Evolutionary conservation across 106 monocot genomes (phyloP), one percentile per base, ranked within the genome.

Genomic region (Dactylorhiza incarnata): DNA sequence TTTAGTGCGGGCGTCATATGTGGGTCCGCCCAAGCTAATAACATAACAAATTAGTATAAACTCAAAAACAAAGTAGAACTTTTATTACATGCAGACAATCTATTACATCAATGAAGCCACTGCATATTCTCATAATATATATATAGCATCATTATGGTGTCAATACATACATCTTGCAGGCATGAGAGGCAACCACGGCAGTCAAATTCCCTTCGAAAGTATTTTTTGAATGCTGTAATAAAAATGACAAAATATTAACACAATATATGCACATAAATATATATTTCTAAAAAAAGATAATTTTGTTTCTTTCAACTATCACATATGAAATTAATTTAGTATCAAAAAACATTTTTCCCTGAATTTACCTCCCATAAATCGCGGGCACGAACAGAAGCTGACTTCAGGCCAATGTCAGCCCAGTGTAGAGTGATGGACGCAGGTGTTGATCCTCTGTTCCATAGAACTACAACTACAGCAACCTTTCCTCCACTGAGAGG

Each of bases 291-390:
- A 52, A 10, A 52, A 11, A 52, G 15, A 14, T 0, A 10, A 37
- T 3, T 37, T 37, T 37, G 37, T 37, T 37, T 37, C 37, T 37
- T 37, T 52, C 10, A 52, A 52, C 51, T 11, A 52, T 13, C 15
- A 52, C 4, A 10, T 14, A 17, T 16, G 16, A 4, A 55, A 5
- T 55, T 58, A 58, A 20, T 9, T 59, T 37, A 37, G 37, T 37
- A 3, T 37, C n/a, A 59, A 59, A 58, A 59, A 20, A 19, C 2
- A 3, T 59, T n/a, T 37, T 25, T 66, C 17, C 7, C 3, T 16
- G 68, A 65, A 74, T 74, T 89, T 68, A 95, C 95, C 73, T 59
- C 83, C 95, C 95, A 95, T 24, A 95, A 83, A 72, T 95, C 95
- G 6, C 95, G 83, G 52, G 84, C 95, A 8, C 59, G 72, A 45